These are phyloP conservation scores for Pichia occidentalis DNA, from an alignment of 805 yeast species.

Conservation along the genomic window DNA sequence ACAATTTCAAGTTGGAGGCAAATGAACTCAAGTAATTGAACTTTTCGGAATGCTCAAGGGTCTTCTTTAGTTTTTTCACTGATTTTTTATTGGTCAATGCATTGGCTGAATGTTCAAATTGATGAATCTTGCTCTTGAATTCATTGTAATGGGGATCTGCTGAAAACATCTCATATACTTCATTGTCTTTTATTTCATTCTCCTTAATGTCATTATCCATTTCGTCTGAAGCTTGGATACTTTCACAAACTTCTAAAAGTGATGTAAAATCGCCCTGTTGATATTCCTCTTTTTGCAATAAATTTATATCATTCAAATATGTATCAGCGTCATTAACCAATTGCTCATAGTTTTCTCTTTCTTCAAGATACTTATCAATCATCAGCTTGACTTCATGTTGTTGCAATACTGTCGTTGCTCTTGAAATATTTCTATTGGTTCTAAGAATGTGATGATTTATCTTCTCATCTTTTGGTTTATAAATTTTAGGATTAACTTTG, in stretches of 20 bases:
- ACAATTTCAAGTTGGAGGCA: constrained; percentile 7
- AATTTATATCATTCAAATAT: neutral
- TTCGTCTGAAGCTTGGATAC: neutral
- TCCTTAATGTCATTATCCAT: neutral
- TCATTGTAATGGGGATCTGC: constrained; percentile 14
- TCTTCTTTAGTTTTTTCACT: constrained; percentile 8
- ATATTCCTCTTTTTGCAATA: constrained; percentile 21
- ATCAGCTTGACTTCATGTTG: constrained; percentile 61
- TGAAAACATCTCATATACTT: constrained; percentile 30
- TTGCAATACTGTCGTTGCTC: constrained; percentile 49
- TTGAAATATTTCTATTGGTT: constrained; percentile 35
- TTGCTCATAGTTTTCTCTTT: constrained; percentile 23
- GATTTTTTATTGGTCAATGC: neutral
- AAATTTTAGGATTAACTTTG: constrained; percentile 51
- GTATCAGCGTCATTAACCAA: constrained; percentile 5
- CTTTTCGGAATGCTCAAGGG: constrained; percentile 13
- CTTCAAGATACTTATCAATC: constrained; percentile 36
- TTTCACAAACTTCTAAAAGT: neutral
- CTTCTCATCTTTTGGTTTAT: constrained; percentile 26
- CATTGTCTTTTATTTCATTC: constrained; percentile 5
- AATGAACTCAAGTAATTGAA: constrained; percentile 2
- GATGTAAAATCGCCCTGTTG: constrained; percentile 1
- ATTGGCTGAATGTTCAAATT: neutral
- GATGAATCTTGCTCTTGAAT: neutral
- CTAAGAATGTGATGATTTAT: constrained; percentile 26